Conservation (phyloP, 441 rosid genomes). For the Pelargonium myrrhifolium region DNA sequence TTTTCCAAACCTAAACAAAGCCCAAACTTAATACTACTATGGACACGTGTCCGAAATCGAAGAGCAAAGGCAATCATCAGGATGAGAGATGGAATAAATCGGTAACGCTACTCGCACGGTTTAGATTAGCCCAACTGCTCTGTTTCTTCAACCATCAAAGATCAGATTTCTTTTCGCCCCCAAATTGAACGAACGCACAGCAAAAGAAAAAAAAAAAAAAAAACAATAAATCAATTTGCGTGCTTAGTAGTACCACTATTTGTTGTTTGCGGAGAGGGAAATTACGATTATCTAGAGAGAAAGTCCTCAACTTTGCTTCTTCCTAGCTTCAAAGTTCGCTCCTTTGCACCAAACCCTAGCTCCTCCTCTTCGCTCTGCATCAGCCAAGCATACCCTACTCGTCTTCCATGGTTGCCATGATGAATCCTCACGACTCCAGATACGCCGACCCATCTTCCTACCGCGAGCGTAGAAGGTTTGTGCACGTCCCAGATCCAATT, state of each 20-base stretch:
- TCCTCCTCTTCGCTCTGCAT: not conserved
- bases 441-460: slow-evolving; percentile 72
- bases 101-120: no score
- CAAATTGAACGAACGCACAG: no score
- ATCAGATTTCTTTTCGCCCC: no score
- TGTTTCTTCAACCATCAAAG: no score
- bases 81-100: no score
- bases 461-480: slow-evolving; percentile 76
- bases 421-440: slow-evolving; percentile 68
- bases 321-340: not conserved
- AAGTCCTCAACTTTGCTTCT: not conserved
- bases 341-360: not conserved
- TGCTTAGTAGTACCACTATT: not conserved
- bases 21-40: no score
- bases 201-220: no score
- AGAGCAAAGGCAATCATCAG: no score
- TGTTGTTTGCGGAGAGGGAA: no score
- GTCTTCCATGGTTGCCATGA: slow-evolving; percentile 10
- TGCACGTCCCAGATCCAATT: not conserved
- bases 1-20: no score
- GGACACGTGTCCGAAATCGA: no score
- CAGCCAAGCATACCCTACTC: not conserved
- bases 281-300: not conserved
- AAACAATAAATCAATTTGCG: not conserved
- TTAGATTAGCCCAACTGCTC: no score